Evolutionary conservation across 768 basidiomycete genomes (phyloP), one percentile per base, ranked within the genome.

Genomic region (Collybia nuda): DNA sequence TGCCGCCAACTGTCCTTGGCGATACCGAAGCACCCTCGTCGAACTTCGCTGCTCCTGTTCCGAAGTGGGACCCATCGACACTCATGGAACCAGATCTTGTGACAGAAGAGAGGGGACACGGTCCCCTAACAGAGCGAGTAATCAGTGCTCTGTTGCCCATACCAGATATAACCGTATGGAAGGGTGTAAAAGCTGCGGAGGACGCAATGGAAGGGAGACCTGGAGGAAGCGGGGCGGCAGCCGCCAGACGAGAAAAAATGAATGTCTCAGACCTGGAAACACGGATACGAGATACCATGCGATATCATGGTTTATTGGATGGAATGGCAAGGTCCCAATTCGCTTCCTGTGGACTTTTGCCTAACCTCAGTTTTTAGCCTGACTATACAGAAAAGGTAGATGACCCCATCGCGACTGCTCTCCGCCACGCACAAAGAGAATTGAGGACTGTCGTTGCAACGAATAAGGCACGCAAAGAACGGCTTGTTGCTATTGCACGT

Each of bases 381-480:
- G 84, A 91, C 64, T 91, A 81, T 60, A 73, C 81, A 19, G 77
- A 84, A 40, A 84, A 87, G 53, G 88, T 94, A 32, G 96, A 98
- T 63, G 97, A 99, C 67, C 94, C 95, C 26, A 90, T 99, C 43
- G 87, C 94, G 6, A 85, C 90, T 1, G 88, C 92, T 1, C 80
- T 99, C 1, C 88, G 96, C 2, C 86, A 91, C 38, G 90, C 92
- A 15, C 97, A 99, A 64, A 72, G 78, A 12, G 84, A 93, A 56
- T 78, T 99, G 5, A 82, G 88, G 8, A 73, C 71, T 5, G 89
- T 98, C 43, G 75, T 88, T 2, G 79, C 85, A 7, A 78, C 84
- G 51, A 99, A 99, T 75, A 92, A 94, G 59, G 81, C 82, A 2
- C 86, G 96, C 11, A 88, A 88, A 64, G 68, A 70, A 24, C 84